phyloP scores from a whole-genome alignment of 306 rosid genomes.

The Fragaria nilgerrensis region DNA sequence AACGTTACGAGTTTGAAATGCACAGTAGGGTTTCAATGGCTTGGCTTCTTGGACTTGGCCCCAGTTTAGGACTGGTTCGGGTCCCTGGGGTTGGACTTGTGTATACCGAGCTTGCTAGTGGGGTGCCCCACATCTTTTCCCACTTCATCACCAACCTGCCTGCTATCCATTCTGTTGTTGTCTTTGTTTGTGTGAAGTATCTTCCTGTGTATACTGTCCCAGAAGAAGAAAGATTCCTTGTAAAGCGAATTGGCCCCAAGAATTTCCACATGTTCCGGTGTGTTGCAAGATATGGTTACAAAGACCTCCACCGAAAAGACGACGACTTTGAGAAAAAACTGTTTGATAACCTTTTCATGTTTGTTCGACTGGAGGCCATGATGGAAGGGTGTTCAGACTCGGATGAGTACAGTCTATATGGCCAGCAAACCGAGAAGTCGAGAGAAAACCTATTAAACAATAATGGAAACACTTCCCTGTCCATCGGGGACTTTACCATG shows the following conservation, averaged over 20 bases:
- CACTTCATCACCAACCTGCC: constrained; percentile 98
- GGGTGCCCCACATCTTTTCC: constrained; percentile 93
- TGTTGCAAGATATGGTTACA: constrained; percentile 90
- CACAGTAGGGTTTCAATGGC: constrained; percentile 97
- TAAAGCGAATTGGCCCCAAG: constrained; percentile 89
- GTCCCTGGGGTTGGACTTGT: constrained; percentile 97
- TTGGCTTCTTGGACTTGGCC: constrained; percentile 98
- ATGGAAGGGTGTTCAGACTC: constrained; percentile 99
- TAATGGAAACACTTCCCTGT: constrained; percentile 38
- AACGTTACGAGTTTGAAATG: constrained; percentile 91
- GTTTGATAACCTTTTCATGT: constrained; percentile 64
- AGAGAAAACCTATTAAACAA: constrained; percentile 36
- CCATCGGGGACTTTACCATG: constrained; percentile 41
- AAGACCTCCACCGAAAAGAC: constrained; percentile 89
- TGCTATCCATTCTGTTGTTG: constrained; percentile 89
- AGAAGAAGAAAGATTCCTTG: constrained; percentile 90
- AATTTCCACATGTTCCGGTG: constrained; percentile 90
- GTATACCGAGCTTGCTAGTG: constrained; percentile 93
- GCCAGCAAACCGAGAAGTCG: constrained; percentile 51
- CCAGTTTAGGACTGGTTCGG: constrained; percentile 94
- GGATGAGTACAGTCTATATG: constrained; percentile 68
- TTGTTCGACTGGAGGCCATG: constrained; percentile 79
- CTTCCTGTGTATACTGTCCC: constrained; percentile 97
- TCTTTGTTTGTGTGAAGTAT: constrained; percentile 89
- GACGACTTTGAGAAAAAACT: constrained; percentile 87